Conservation (phyloP, 768 basidiomycete genomes). For the Lactarius hatsudake region DNA sequence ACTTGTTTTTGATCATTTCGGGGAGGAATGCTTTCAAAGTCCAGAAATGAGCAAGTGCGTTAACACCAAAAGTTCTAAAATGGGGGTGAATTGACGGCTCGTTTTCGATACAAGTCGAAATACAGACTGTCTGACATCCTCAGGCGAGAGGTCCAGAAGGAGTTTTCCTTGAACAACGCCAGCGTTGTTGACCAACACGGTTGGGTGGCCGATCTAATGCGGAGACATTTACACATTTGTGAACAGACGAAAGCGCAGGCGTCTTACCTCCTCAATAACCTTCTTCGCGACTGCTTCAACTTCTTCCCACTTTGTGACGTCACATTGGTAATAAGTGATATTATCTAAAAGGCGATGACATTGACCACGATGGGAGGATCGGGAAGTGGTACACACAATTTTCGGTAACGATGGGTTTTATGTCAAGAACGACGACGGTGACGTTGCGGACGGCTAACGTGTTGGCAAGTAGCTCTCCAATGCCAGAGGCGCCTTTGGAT, state of each 20-base stretch:
- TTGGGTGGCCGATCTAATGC: conserved; percentile 77
- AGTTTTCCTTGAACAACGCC: conserved; percentile 90
- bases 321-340: conserved; percentile 84
- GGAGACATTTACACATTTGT: background rate
- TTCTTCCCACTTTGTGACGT: conserved; percentile 85
- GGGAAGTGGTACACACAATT: conserved; percentile 52
- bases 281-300: conserved; percentile 72
- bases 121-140: conserved; percentile 77
- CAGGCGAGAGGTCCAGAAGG: conserved; percentile 71
- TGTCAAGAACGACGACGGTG: conserved; percentile 81
- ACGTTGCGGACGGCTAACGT: conserved; percentile 82
- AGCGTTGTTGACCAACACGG: conserved; percentile 91
- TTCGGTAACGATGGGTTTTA: conserved; percentile 72
- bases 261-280: conserved; percentile 71
- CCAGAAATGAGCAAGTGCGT: conserved; percentile 89
- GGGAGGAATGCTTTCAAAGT: conserved; percentile 92
- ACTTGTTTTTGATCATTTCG: conserved; percentile 69
- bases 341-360: conserved; percentile 49
- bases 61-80: conserved; percentile 82
- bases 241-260: background rate
- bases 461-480: conserved; percentile 85
- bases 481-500: conserved; percentile 72
- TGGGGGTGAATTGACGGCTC: background rate
- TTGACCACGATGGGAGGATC: conserved; percentile 1
- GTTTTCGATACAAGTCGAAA: conserved; percentile 7